Evolutionary conservation across 2,329 filamentous ascomycete species (phyloP).

Genomic region (Cladosporium halotolerans): DNA sequence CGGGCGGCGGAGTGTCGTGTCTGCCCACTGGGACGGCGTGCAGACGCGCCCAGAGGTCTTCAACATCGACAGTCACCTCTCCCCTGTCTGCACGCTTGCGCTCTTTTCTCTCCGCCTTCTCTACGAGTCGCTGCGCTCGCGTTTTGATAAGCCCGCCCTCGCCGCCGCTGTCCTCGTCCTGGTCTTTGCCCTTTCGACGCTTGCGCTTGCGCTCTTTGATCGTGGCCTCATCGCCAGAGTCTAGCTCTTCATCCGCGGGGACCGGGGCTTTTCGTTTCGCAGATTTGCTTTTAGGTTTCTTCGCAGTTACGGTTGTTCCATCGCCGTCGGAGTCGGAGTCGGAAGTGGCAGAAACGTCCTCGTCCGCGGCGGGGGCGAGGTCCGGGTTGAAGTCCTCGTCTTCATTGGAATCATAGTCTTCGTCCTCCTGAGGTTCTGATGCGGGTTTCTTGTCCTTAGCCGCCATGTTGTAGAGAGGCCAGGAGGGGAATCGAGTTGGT

Average conservation of each 20-base stretch:
- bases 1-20: not conserved
- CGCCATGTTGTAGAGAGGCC: conserved; percentile 11
- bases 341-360: conserved; percentile 29
- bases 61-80: conserved; percentile 50
- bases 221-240: conserved; percentile 53
- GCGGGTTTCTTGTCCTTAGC: conserved; percentile 8
- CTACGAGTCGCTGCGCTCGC: conserved; percentile 45
- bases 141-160: conserved; percentile 49
- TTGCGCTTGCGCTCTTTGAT: conserved; percentile 42
- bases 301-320: conserved; percentile 18
- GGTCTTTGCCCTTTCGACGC: conserved; percentile 33
- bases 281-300: conserved; percentile 30
- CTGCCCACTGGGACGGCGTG: conserved; percentile 32
- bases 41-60: conserved; percentile 50
- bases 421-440: conserved; percentile 18
- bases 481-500: not conserved
- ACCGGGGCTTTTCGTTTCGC: conserved; percentile 32
- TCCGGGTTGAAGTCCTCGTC: conserved; percentile 41
- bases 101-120: conserved; percentile 44
- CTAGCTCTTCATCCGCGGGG: conserved; percentile 37
- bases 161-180: conserved; percentile 37
- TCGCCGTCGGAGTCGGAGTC: conserved; percentile 30
- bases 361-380: conserved; percentile 21
- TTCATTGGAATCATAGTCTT: conserved; percentile 37
- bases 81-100: conserved; percentile 38